Evolutionary conservation across 768 basidiomycete genomes (phyloP).

Genomic region (Porpolomopsis calyptriformis): DNA sequence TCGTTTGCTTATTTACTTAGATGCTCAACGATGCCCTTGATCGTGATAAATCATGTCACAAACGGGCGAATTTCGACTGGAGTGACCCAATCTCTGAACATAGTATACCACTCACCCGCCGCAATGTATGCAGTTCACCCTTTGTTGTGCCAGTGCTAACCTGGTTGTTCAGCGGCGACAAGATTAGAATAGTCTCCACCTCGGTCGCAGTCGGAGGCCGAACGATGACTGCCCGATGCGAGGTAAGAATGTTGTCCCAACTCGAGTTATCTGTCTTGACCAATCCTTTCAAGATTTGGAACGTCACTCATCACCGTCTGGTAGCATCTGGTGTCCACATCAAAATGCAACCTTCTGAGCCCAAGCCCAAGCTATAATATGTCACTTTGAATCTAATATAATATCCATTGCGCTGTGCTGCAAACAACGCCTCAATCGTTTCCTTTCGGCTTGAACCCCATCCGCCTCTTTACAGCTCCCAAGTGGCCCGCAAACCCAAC

Average conservation of each 20-base stretch:
- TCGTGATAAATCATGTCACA: slow-evolving; percentile 13
- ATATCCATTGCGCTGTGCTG: too few relatives aligned
- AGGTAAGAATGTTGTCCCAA: slow-evolving; percentile 23
- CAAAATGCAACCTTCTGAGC: slow-evolving; percentile 40
- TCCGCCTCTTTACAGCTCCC: slow-evolving; percentile 46
- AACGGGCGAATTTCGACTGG: slow-evolving; percentile 1
- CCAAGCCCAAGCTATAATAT: slow-evolving; percentile 21
- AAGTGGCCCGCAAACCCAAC: slow-evolving; percentile 64
- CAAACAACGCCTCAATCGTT: too few relatives aligned
- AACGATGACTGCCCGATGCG: slow-evolving; percentile 37
- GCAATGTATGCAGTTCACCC: slow-evolving; percentile 23
- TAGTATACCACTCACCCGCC: slow-evolving; percentile 51
- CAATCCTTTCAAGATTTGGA: too few relatives aligned
- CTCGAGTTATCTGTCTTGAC: not conserved
- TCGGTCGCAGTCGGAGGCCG: slow-evolving; percentile 41
- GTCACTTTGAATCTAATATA: too few relatives aligned
- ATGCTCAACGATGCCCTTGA: slow-evolving; percentile 40
- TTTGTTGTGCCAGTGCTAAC: slow-evolving; percentile 3
- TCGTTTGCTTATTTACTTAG: slow-evolving; percentile 17
- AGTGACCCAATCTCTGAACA: slow-evolving; percentile 43
- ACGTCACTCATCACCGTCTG: slow-evolving; percentile 37
- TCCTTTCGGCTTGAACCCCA: slow-evolving; percentile 48
- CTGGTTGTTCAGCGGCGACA: slow-evolving; percentile 30
- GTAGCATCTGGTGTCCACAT: slow-evolving; percentile 45
- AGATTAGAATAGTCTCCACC: slow-evolving; percentile 40